These are phyloP conservation scores for Termitomyces sp. DNA, from an alignment of 768 basidiomycete genomes.

Conservation along the genomic window DNA sequence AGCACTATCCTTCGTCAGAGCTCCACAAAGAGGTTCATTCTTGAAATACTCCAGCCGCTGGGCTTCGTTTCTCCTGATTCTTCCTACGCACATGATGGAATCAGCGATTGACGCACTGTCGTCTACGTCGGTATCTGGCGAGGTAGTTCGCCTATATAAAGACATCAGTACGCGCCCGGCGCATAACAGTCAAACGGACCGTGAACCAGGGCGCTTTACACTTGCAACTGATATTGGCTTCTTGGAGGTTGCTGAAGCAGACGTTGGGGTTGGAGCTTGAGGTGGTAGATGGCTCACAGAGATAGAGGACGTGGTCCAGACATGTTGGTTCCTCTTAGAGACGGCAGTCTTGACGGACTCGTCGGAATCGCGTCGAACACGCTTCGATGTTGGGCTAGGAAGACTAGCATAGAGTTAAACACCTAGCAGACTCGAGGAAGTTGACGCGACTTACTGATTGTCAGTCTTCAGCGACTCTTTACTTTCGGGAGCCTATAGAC, in stretches of 20 bases:
- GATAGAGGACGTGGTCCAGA: conserved; percentile 24
- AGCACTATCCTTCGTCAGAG: conserved; percentile 55
- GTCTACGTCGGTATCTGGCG: conserved; percentile 39
- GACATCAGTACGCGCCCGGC: background rate
- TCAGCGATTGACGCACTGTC: conserved; percentile 55
- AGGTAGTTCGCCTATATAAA: conserved; percentile 21
- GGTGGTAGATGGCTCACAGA: conserved; percentile 29
- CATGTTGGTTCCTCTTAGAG: conserved; percentile 24
- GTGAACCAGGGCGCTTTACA: conserved; percentile 23
- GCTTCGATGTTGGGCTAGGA: conserved; percentile 27
- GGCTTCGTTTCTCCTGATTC: conserved; percentile 53
- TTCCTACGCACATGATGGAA: conserved; percentile 38
- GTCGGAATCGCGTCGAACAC: conserved; percentile 17
- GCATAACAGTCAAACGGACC: conserved; percentile 17
- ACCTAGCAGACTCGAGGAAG: background rate
- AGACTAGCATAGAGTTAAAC: conserved; percentile 17
- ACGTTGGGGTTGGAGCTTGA: conserved; percentile 14
- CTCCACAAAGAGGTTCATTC: conserved; percentile 56
- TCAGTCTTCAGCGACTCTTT: conserved; percentile 22
- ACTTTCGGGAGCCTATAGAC: conserved; percentile 19
- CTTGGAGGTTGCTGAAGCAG: conserved; percentile 16
- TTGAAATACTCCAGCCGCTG: conserved; percentile 65
- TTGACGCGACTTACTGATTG: conserved; percentile 15
- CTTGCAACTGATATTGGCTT: conserved; percentile 18
- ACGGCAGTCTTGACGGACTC: conserved; percentile 14